Percentiles rank a stretch among this genome's conserved stretches.
Conservation (phyloP, 371 early-diverging fungal species). For the Mortierella polycephala region DNA sequence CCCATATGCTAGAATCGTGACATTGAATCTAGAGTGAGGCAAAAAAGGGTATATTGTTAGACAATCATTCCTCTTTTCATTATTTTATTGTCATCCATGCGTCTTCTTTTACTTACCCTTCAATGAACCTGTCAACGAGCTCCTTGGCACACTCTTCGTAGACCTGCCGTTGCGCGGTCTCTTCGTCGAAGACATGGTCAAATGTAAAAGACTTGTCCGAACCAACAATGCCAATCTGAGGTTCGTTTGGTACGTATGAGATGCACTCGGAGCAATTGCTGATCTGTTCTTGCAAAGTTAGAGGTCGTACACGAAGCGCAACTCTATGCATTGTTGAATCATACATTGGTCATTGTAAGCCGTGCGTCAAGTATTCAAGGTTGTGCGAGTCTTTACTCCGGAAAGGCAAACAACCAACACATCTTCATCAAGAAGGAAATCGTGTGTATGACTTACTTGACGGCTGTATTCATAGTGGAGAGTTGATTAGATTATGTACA, state of each 20-base stretch:
- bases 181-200: conserved; percentile 85
- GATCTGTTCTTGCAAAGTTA: conserved; percentile 79
- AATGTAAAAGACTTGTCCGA: conserved; percentile 83
- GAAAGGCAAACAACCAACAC: too few species aligned
- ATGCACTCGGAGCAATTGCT: conserved; percentile 78
- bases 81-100: not conserved
- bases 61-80: conserved; percentile 7
- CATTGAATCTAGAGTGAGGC: conserved; percentile 74
- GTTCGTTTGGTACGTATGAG: conserved; percentile 67
- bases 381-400: too few species aligned
- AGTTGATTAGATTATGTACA: not conserved
- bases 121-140: conserved; percentile 86
- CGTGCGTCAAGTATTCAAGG: not conserved
- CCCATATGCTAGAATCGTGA: conserved; percentile 96
- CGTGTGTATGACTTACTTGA: conserved; percentile 39
- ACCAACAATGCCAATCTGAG: conserved; percentile 69
- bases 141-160: conserved; percentile 76
- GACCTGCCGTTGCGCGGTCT: conserved; percentile 73
- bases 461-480: conserved; percentile 47
- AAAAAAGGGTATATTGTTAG: not conserved
- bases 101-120: conserved; percentile 72
- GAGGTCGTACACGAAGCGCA: conserved; percentile 83
- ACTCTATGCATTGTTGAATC: conserved; percentile 63
- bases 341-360: not conserved
- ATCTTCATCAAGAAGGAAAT: not conserved